Evolutionary conservation across 2,329 filamentous ascomycete genomes (phyloP), one percentile per base, ranked within the genome.

Genomic region (Orbilia brochopaga): DNA sequence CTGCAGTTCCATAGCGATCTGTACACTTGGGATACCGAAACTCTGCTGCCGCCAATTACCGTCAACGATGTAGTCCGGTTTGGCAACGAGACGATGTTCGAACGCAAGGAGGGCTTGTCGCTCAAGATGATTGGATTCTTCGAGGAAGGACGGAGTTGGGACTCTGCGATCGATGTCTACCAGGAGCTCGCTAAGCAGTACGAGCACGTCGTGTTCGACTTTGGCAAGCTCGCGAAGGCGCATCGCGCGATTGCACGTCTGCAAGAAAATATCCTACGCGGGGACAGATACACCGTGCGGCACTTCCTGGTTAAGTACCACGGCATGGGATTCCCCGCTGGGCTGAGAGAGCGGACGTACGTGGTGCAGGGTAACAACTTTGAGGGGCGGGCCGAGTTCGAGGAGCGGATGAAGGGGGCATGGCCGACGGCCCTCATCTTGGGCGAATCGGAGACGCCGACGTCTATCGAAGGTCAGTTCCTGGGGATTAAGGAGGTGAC

Each of bases 61-160:
- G 86, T 90, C 0, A 84, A 84, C 5, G 86, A 83, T 64, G 83
- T 85, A 37, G 84, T 91, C 0, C 83, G 86, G 0, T 89, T 95
- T 78, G 90, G 91, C 0, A 84, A 88, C 8, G 93, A 97, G 79
- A 89, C 89, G 0, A 87, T 90, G 0, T 97, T 97, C 77, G 93
- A 97, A 76, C 88, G 93, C 42, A 96, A 96, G 79, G 94, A 97
- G 80, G 85, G 87, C 40, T 85, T 97, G 55, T 97, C 95, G 80
- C 95, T 97, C 77, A 86, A 92, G 75, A 96, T 97, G 84, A 96
- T 97, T 78, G 92, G 92, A 79, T 85, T 93, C 78, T 97, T 94
- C 74, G 93, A 97, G 78, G 91, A 95, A 70, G 92, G 92, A n/a
- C 89, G 91, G 78, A 91, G 91, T 0, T 97, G 93, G 93, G 89